Evolutionary conservation across 1,284 basidiomycete genomes (phyloP).

Genomic region (Vanrija sp.): DNA sequence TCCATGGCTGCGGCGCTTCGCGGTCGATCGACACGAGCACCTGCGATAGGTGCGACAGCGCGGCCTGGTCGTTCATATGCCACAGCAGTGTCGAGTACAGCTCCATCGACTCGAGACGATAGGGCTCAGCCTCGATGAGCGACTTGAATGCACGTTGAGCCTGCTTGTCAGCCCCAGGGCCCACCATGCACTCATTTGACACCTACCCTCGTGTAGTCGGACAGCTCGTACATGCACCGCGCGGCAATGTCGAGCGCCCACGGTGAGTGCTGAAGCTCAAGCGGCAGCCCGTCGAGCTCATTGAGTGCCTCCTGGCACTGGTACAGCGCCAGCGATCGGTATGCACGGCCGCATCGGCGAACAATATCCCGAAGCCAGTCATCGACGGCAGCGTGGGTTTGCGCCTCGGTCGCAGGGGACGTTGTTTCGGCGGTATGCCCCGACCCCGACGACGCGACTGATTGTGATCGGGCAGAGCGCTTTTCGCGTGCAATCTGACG

Average conservation of each 20-base stretch:
- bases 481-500: conserved; percentile 18
- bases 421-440: conserved; percentile 60
- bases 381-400: conserved; percentile 70
- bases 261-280: conserved; percentile 66
- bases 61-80: conserved; percentile 76
- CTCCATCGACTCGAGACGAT: conserved; percentile 84
- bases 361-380: conserved; percentile 76
- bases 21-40: conserved; percentile 77
- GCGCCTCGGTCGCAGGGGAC: conserved; percentile 62
- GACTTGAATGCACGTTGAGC: conserved; percentile 80
- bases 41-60: conserved; percentile 84
- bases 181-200: too few relatives aligned
- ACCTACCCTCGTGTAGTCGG: conserved; percentile 77
- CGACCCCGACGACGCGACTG: conserved; percentile 55
- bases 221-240: conserved; percentile 77
- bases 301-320: conserved; percentile 68
- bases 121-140: conserved; percentile 73
- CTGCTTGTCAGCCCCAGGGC: conserved; percentile 44
- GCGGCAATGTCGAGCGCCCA: conserved; percentile 77
- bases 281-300: conserved; percentile 71
- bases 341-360: conserved; percentile 72
- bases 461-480: conserved; percentile 31
- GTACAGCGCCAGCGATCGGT: conserved; percentile 67
- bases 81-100: conserved; percentile 88
- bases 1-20: conserved; percentile 83